Percentiles rank a stretch among this genome's conserved stretches.
Conservation (phyloP, 495 filamentous ascomycete species). For the Apiosordaria backusii region DNA sequence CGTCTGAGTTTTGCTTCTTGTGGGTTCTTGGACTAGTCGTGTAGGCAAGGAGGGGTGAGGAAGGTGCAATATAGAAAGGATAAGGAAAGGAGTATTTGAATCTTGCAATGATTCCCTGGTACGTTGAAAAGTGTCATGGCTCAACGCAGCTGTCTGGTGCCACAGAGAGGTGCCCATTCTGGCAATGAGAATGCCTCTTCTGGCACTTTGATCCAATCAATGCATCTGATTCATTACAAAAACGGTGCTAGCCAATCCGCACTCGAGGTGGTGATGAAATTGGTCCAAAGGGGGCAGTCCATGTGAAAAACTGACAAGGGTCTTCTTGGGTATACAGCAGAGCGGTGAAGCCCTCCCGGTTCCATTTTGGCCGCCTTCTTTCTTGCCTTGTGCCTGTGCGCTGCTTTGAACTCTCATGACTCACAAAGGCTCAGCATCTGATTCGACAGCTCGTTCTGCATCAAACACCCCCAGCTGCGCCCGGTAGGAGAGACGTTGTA, state of each 20-base stretch:
- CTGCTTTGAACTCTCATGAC: slow-evolving; percentile 11
- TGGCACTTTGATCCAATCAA: background rate
- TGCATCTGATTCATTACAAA: background rate
- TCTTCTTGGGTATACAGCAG: background rate
- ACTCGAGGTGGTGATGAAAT: background rate
- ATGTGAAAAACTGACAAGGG: background rate
- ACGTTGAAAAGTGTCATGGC: background rate
- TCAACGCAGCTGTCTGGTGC: background rate
- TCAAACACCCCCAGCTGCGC: background rate
- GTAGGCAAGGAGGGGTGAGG: background rate
- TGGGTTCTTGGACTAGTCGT: background rate
- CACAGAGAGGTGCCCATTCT: background rate
- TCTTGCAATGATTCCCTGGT: background rate
- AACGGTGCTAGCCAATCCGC: background rate
- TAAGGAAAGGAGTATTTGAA: background rate
- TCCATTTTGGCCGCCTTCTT: slow-evolving; percentile 11
- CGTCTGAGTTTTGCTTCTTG: background rate
- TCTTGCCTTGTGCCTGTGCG: background rate
- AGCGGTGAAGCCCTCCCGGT: slow-evolving; percentile 10
- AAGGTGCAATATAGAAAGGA: background rate
- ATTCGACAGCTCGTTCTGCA: background rate
- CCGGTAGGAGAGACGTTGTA: background rate
- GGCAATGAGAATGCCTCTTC: background rate
- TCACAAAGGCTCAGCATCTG: background rate
- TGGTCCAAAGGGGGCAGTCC: background rate